Evolutionary conservation across 1,284 basidiomycete genomes (phyloP).

Genomic region (Naganishia sp.): DNA sequence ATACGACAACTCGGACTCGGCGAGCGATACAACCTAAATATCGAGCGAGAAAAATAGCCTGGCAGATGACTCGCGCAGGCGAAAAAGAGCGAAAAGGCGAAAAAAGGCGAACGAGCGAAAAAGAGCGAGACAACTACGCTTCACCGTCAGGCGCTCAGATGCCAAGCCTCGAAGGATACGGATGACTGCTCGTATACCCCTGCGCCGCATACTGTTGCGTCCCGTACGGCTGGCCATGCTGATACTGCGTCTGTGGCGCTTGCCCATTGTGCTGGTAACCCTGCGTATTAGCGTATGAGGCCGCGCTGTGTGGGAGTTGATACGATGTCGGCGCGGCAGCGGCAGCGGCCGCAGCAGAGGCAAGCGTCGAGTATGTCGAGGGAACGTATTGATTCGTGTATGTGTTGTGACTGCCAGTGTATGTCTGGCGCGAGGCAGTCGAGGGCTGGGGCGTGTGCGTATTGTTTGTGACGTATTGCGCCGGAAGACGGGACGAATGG

Average conservation of each 20-base stretch:
- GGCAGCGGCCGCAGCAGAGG: constrained; percentile 25
- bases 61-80: too few species aligned
- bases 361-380: constrained; percentile 18
- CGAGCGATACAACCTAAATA: too few species aligned
- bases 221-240: not conserved
- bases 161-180: constrained; percentile 10
- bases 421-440: not conserved
- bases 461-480: constrained; percentile 4
- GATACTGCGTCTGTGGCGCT: constrained; percentile 3
- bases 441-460: not conserved
- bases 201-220: constrained; percentile 10
- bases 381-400: constrained; percentile 11
- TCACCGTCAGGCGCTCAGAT: not conserved
- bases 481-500: constrained; percentile 2
- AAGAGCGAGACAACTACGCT: too few species aligned
- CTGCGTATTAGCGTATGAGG: constrained; percentile 6
- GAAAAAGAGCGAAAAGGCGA: too few species aligned
- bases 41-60: too few species aligned
- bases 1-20: too few species aligned
- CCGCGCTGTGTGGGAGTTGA: constrained; percentile 15
- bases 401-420: not conserved
- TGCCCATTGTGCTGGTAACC: constrained; percentile 7
- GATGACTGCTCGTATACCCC: constrained; percentile 9
- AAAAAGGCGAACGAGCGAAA: too few species aligned
- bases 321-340: constrained; percentile 16